Conservation (phyloP, 2,329 filamentous ascomycete genomes). For the Venturia nashicola region DNA sequence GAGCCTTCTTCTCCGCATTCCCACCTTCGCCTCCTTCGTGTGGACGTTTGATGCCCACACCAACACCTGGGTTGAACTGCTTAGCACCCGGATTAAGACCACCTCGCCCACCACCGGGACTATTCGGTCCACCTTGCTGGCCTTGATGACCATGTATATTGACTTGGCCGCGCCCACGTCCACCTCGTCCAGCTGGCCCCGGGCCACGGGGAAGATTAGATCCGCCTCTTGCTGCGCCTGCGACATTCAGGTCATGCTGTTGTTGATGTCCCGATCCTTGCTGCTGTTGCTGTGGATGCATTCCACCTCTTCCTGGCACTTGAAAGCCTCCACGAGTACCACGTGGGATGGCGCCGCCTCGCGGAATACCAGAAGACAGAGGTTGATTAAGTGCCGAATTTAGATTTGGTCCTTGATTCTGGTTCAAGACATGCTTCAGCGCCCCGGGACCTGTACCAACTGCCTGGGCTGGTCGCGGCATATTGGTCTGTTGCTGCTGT, state of each 20-base stretch:
- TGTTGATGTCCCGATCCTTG: conserved; percentile 2
- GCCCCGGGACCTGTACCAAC: conserved; percentile 10
- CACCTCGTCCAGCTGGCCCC: conserved; percentile 1
- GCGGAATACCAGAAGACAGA: background rate
- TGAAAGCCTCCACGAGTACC: background rate
- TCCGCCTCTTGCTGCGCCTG: background rate
- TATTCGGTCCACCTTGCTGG: conserved; percentile 5
- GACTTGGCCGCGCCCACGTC: conserved; percentile 1
- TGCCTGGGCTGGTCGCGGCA: background rate
- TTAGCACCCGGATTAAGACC: conserved; percentile 7
- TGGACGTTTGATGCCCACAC: conserved; percentile 6
- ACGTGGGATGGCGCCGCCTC: background rate
- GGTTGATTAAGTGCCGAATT: background rate
- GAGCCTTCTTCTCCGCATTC: conserved; percentile 5
- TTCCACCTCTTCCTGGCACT: background rate
- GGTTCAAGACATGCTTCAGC: background rate
- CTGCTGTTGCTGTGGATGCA: background rate
- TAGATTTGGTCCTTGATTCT: background rate
- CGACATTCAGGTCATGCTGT: background rate
- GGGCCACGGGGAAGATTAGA: conserved; percentile 9
- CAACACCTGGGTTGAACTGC: conserved; percentile 10
- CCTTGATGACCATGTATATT: background rate
- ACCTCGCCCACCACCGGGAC: conserved; percentile 6
- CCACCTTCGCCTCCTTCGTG: conserved; percentile 6
- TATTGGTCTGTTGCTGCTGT: background rate